Percentiles rank a stretch among this genome's conserved stretches.
Conservation (phyloP, 148 eudicot genomes). For the Persicaria maculosa region DNA sequence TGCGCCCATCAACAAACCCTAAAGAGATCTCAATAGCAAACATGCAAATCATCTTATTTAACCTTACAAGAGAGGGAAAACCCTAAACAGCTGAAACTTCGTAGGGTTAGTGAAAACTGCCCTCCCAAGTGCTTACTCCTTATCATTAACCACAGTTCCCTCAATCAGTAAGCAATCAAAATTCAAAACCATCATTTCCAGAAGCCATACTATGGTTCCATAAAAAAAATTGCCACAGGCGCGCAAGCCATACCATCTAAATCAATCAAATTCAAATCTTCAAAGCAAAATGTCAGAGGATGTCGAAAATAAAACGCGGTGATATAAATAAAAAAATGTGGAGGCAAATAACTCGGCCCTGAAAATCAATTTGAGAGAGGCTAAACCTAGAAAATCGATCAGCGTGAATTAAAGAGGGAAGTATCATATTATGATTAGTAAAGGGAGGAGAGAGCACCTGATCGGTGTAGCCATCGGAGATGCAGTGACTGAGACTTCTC, state of each 20-base stretch:
- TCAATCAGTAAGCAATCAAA: neutral
- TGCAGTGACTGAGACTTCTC: too few relatives aligned
- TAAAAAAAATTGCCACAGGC: neutral
- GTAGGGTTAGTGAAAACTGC: neutral
- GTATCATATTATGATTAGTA: neutral
- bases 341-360: neutral
- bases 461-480: slow-evolving; percentile 1
- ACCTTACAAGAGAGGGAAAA: neutral
- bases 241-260: neutral
- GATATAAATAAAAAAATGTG: neutral
- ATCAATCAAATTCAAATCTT: neutral
- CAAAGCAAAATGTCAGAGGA: neutral
- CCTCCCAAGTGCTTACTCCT: neutral
- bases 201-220: neutral
- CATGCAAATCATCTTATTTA: neutral
- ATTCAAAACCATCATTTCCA: neutral
- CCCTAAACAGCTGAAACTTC: neutral
- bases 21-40: neutral
- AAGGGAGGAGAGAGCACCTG: neutral
- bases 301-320: too few relatives aligned
- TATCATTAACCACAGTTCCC: neutral
- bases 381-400: neutral
- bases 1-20: neutral
- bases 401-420: too few relatives aligned
- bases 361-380: neutral